phyloP scores from a whole-genome alignment of 2,329 filamentous ascomycete species.

The Epichloe bromicola region DNA sequence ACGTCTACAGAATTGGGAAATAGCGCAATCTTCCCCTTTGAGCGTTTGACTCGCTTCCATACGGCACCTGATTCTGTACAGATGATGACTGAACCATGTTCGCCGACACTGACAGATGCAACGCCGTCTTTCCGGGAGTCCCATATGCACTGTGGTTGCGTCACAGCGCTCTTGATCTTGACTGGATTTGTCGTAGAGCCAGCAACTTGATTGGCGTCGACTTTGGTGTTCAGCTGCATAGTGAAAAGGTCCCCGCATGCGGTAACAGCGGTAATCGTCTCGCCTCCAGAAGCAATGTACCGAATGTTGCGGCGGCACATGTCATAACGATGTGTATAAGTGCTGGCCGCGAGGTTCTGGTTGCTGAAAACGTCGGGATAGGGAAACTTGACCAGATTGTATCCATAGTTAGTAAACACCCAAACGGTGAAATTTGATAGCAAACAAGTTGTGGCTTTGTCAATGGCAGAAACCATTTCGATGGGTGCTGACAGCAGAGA shows the following conservation, averaged over 20 bases:
- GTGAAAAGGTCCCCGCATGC: slow-evolving; percentile 80
- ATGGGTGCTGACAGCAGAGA: slow-evolving; percentile 59
- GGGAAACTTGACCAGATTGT: slow-evolving; percentile 79
- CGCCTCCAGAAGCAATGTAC: slow-evolving; percentile 71
- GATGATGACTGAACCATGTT: slow-evolving; percentile 89
- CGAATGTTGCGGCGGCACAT: slow-evolving; percentile 55
- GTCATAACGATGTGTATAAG: slow-evolving; percentile 36
- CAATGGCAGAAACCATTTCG: slow-evolving; percentile 71
- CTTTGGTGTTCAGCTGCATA: slow-evolving; percentile 57
- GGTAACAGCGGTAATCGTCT: slow-evolving; percentile 82
- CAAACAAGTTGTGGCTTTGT: slow-evolving; percentile 75
- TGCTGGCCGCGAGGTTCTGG: slow-evolving; percentile 52
- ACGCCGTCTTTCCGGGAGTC: slow-evolving; percentile 77
- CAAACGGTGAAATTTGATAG: slow-evolving; percentile 81
- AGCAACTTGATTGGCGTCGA: slow-evolving; percentile 44
- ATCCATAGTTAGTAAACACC: slow-evolving; percentile 92
- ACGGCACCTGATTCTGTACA: slow-evolving; percentile 87
- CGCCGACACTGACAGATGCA: slow-evolving; percentile 74
- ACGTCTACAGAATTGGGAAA: slow-evolving; percentile 34
- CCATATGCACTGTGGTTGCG: slow-evolving; percentile 73
- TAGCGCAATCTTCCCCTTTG: slow-evolving; percentile 60
- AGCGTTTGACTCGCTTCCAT: slow-evolving; percentile 75
- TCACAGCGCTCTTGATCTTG: slow-evolving; percentile 76
- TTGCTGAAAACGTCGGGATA: slow-evolving; percentile 57
- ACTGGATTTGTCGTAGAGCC: slow-evolving; percentile 84